phyloP scores from a whole-genome alignment of 306 rosid genomes.

The Cucurbita pepo region DNA sequence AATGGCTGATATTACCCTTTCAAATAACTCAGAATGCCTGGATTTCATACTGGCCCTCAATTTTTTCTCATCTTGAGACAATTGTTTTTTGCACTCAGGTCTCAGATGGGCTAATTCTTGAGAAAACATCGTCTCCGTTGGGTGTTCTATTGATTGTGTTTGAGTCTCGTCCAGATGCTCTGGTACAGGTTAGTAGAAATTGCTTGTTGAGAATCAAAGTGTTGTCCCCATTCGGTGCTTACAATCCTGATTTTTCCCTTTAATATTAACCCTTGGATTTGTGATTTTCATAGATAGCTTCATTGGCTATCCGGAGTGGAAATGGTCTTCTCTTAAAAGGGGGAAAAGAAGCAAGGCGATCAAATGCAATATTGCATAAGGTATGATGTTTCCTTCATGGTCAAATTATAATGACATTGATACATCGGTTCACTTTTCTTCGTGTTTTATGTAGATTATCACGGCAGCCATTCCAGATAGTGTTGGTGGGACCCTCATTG shows the following conservation, averaged over 20 bases:
- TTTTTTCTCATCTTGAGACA: constrained; percentile 10
- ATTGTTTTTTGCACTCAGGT: constrained; percentile 35
- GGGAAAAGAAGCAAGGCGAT: constrained; percentile 95
- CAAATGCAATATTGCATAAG: constrained; percentile 83
- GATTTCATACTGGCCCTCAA: neutral
- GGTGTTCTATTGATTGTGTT: constrained; percentile 90
- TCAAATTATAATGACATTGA: neutral
- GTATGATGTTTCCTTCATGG: constrained; percentile 23
- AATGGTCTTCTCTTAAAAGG: constrained; percentile 97
- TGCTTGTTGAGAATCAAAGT: neutral
- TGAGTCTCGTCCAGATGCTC: constrained; percentile 96
- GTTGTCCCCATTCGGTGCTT: neutral
- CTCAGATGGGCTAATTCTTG: constrained; percentile 81
- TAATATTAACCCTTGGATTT: neutral
- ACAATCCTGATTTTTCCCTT: neutral
- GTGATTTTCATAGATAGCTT: constrained; percentile 55
- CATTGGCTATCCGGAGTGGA: constrained; percentile 90
- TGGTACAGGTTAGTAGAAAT: constrained; percentile 59
- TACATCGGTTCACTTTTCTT: constrained; percentile 1
- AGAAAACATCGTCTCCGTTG: constrained; percentile 86
- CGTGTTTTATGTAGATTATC: constrained; percentile 38
- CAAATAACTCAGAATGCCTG: neutral
- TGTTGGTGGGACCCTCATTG: constrained; percentile 76
- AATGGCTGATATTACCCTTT: neutral
- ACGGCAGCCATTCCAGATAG: constrained; percentile 81